Base-by-base conservation (phyloP, 306 rosid species). In the Trifolium subterraneum region DNA sequence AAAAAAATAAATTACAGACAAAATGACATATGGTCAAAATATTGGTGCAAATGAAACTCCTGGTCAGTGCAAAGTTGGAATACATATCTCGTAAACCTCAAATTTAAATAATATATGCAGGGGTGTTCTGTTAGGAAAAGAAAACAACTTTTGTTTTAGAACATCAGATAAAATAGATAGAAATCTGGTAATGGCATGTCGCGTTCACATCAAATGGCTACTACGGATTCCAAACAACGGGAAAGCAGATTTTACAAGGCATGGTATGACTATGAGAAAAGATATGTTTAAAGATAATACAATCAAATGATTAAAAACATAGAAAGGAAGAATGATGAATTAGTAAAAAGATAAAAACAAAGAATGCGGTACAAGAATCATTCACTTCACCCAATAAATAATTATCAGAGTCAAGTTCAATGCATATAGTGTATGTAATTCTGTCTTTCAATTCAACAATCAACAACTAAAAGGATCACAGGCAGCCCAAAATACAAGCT, bases 11-110 rank as follows among this genome's bases (percentile, higher is more conserved):
- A 25, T 8, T n/a, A 13, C 23, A 27, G 18, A 20, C 52, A 3
- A 39, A 13, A n/a, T 19, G 16, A 12, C 35, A 25, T 71, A 15
- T n/a, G n/a, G 31, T 41, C 29, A 71, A 68, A n/a, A 12, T 45
- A 13, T 13, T 8, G 51, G 66, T 54, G 39, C 27, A 69, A 20
- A 51, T 60, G 59, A 61, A 74, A 60, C 56, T 38, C 51, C 35
- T 20, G 52, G 33, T 60, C 35, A 29, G 51, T 68, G 70, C 19
- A 79, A 45, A 7, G 36, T 11, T 38, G 14, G 72, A 64, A 16
- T 38, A 29, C 23, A 41, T 48, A 74, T 29, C 31, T 52, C 35
- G 67, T 29, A 31, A 14, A 15, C 72, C 59, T 62, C 44, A 55
- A 4, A 4, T 42, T 42, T 22, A 33, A 51, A 27, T n/a, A 42